A percentile compares a stretch with the other conserved stretches of the same genome.
phyloP scores from a whole-genome alignment of 1,284 basidiomycete genomes.

The Tilletiopsis washingtonensis region DNA sequence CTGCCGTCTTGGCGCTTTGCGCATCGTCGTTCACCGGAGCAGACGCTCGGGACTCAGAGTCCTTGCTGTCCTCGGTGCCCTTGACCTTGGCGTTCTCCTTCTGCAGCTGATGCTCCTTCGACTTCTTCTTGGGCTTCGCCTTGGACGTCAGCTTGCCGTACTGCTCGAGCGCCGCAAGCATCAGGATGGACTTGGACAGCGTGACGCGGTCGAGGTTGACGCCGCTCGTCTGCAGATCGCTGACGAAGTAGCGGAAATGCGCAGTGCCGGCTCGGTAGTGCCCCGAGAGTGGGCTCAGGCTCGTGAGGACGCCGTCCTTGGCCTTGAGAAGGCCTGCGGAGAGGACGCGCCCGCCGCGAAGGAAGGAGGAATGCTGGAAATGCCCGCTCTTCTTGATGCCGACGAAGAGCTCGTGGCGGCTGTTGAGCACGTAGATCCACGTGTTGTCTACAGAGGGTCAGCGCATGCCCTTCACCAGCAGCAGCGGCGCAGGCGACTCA shows the following conservation, averaged over 20 bases:
- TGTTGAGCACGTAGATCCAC: conserved; percentile 39
- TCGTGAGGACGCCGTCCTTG: conserved; percentile 24
- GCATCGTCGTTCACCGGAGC: neutral
- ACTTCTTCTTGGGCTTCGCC: conserved; percentile 1
- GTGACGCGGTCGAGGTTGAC: conserved; percentile 31
- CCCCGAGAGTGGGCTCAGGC: conserved; percentile 26
- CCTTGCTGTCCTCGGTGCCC: neutral
- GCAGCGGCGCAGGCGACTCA: neutral
- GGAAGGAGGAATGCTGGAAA: conserved; percentile 37
- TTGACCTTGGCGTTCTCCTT: neutral
- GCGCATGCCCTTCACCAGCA: no score
- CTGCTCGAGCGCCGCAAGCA: conserved; percentile 29
- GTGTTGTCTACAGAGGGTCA: conserved; percentile 9
- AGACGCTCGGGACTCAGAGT: neutral
- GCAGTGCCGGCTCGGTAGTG: conserved; percentile 33
- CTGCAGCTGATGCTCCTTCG: conserved; percentile 3
- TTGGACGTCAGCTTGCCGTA: conserved; percentile 23
- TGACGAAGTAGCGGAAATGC: conserved; percentile 36
- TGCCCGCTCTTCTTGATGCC: conserved; percentile 38
- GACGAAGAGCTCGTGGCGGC: conserved; percentile 32
- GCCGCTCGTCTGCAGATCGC: conserved; percentile 21
- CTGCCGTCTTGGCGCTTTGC: neutral
- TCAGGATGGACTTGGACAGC: conserved; percentile 23
- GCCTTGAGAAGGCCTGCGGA: conserved; percentile 31
- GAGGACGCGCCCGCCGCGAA: conserved; percentile 33